A percentile compares a stretch with the other conserved stretches of the same genome.
These are phyloP conservation scores for Arthrobotrys musiformis DNA, from an alignment of 2,329 filamentous ascomycete genomes.

Conservation along the genomic window DNA sequence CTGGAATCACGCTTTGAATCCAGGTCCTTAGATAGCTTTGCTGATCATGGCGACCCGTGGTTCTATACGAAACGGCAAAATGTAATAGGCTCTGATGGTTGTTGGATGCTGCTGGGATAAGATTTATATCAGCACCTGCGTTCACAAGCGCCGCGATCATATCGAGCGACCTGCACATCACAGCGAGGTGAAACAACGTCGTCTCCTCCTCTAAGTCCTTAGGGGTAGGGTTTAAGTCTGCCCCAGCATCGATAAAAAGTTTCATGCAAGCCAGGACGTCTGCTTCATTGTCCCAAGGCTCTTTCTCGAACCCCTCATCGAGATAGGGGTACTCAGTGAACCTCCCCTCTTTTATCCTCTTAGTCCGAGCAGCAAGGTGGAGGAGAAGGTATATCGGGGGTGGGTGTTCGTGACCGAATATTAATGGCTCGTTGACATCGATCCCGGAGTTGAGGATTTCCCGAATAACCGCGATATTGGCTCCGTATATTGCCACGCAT, in stretches of 20 bases:
- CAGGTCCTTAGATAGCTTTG: too few relatives aligned
- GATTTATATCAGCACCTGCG: conserved; percentile 1
- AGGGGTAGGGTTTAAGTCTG: background rate
- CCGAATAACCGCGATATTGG: conserved; percentile 1
- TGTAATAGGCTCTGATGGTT: conserved; percentile 27
- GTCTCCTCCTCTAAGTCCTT: background rate
- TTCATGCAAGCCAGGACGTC: conserved; percentile 6
- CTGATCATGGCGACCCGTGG: background rate
- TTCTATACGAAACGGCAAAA: conserved; percentile 8
- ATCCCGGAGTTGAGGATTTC: too few relatives aligned
- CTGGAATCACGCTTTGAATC: background rate
- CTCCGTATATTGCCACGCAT: conserved; percentile 18
- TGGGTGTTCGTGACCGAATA: too few relatives aligned
- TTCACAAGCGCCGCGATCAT: background rate
- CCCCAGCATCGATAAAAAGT: background rate
- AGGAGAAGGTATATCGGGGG: too few relatives aligned
- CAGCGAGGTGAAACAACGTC: conserved; percentile 16
- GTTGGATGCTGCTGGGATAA: background rate
- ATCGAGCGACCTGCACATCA: conserved; percentile 24
- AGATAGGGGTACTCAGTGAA: too few relatives aligned
- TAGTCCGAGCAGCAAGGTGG: too few relatives aligned
- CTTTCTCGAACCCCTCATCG: too few relatives aligned
- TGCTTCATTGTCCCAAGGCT: too few relatives aligned
- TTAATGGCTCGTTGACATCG: too few relatives aligned
- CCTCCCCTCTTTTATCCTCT: too few relatives aligned